Percentiles rank a stretch among this genome's conserved stretches.
Conservation (phyloP, 345 rosid species). For the Salix viminalis region DNA sequence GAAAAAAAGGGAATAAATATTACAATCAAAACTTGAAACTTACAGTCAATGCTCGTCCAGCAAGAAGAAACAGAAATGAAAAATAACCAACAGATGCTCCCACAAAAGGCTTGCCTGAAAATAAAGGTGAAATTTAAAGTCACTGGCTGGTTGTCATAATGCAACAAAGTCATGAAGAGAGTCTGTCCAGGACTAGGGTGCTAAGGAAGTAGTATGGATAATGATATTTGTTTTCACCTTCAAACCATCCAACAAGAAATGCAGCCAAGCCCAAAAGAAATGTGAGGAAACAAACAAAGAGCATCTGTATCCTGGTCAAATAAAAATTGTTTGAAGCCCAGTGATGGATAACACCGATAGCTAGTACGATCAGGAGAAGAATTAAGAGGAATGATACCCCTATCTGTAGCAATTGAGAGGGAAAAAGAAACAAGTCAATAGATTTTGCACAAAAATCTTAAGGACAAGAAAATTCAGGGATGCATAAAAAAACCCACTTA, state of each 20-base stretch:
- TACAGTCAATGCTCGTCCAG: slow-evolving; percentile 97
- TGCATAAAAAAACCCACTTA: slow-evolving; percentile 38
- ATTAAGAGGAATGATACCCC: slow-evolving; percentile 88
- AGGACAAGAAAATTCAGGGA: slow-evolving; percentile 7
- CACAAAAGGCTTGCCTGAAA: slow-evolving; percentile 83
- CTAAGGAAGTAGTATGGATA: slow-evolving; percentile 13
- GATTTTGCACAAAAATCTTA: slow-evolving; percentile 10
- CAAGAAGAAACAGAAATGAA: slow-evolving; percentile 82
- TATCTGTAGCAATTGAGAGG: slow-evolving; percentile 51
- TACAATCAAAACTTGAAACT: slow-evolving; percentile 28
- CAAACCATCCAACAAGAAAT: slow-evolving; percentile 86
- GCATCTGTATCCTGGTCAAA: slow-evolving; percentile 83
- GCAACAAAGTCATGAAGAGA: not conserved
- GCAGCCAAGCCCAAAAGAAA: slow-evolving; percentile 97
- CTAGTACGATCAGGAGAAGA: slow-evolving; percentile 81
- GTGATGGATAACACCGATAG: slow-evolving; percentile 87
- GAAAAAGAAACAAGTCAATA: slow-evolving; percentile 22
- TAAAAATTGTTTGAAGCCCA: slow-evolving; percentile 99
- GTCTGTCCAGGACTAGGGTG: slow-evolving; percentile 3
- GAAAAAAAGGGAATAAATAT: not conserved
- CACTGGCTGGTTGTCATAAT: not conserved
- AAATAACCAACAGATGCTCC: slow-evolving; percentile 99
- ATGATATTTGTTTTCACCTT: slow-evolving; percentile 41
- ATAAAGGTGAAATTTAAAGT: slow-evolving; percentile 16
- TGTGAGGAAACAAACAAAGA: slow-evolving; percentile 86